Conservation (phyloP, 208 protist genomes). For the Naegleria gruberi region DNA sequence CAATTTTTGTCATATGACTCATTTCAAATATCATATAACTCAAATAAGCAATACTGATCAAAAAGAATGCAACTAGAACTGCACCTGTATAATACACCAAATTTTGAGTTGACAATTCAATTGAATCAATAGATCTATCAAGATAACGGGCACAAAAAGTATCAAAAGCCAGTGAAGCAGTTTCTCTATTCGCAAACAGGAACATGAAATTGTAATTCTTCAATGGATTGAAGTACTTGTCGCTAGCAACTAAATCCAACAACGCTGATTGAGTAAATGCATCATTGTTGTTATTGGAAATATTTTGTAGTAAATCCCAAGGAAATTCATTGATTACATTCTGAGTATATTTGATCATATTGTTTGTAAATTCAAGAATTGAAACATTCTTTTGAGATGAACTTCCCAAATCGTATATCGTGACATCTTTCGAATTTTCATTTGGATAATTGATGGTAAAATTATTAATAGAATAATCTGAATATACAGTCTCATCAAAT, state of each 20-base stretch:
- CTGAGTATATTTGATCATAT: background rate
- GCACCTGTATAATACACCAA: too few relatives aligned
- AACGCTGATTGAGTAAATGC: background rate
- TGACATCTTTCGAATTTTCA: background rate
- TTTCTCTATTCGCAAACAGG: background rate
- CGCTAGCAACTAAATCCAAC: background rate
- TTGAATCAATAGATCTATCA: background rate
- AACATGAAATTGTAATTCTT: background rate
- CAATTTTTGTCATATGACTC: too few relatives aligned
- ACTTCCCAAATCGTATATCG: background rate
- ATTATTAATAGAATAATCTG: background rate
- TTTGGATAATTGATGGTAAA: background rate
- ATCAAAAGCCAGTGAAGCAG: background rate
- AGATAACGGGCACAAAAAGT: background rate
- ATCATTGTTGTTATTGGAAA: background rate
- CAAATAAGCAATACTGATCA: too few relatives aligned
- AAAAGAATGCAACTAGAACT: too few relatives aligned
- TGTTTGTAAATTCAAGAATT: background rate
- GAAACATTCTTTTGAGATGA: background rate
- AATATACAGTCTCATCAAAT: background rate
- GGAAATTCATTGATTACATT: background rate
- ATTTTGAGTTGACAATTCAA: too few relatives aligned
- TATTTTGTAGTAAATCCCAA: background rate
- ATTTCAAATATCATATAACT: too few relatives aligned
- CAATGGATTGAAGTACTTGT: background rate